Conservation (phyloP, 768 basidiomycete species). For the Termitomyces sp. region DNA sequence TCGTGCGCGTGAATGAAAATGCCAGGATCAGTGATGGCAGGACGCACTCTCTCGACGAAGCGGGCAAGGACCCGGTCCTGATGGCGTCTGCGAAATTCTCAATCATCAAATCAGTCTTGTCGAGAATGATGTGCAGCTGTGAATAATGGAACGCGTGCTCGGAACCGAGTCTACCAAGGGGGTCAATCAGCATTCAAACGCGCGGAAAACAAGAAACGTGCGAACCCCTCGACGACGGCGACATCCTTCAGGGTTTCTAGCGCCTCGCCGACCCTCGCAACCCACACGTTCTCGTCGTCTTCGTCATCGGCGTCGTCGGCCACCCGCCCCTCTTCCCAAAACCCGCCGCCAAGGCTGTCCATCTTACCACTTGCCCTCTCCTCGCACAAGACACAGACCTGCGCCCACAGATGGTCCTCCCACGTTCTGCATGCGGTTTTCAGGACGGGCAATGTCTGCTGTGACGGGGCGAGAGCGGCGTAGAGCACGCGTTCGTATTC, state of each 20-base stretch:
- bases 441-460: slow-evolving; percentile 57
- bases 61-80: slow-evolving; percentile 41
- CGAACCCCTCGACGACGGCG: slow-evolving; percentile 58
- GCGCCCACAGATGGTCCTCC: slow-evolving; percentile 96
- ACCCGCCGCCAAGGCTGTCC: slow-evolving; percentile 60
- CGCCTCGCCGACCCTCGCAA: slow-evolving; percentile 52
- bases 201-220: neutral
- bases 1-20: no score
- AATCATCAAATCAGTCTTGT: slow-evolving; percentile 61
- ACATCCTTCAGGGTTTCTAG: slow-evolving; percentile 55
- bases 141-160: slow-evolving; percentile 79
- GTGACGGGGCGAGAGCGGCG: slow-evolving; percentile 75
- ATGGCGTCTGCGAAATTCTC: slow-evolving; percentile 61
- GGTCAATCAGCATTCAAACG: slow-evolving; percentile 23
- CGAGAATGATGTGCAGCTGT: slow-evolving; percentile 73
- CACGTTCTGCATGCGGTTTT: slow-evolving; percentile 79
- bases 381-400: slow-evolving; percentile 75
- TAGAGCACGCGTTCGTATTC: slow-evolving; percentile 81
- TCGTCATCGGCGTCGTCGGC: slow-evolving; percentile 40
- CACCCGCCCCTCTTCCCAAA: slow-evolving; percentile 68
- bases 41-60: slow-evolving; percentile 50
- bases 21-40: neutral
- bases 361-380: slow-evolving; percentile 73
- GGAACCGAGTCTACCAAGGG: slow-evolving; percentile 30
- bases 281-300: slow-evolving; percentile 31